A percentile compares a stretch with the other conserved stretches of the same genome.
phyloP scores from a whole-genome alignment of 306 rosid species.

The Prinsepia uniflora region DNA sequence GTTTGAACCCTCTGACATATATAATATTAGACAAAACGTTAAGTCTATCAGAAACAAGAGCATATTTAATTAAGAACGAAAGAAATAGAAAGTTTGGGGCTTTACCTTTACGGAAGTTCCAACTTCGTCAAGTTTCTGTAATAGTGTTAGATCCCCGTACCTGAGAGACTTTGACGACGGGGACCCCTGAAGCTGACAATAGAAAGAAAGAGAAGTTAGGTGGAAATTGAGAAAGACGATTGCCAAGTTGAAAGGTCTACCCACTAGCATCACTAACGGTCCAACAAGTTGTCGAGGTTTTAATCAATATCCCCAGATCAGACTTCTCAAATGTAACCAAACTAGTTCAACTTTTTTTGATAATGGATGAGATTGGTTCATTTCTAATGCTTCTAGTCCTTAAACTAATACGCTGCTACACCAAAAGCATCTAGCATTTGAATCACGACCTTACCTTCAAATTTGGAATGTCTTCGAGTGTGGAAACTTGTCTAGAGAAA shows the following conservation, averaged over 20 bases:
- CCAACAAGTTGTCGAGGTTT: background rate
- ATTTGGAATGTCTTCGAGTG: conserved; percentile 48
- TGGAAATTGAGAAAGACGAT: background rate
- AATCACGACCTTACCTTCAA: conserved; percentile 39
- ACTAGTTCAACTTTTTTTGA: background rate
- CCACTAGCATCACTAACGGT: background rate
- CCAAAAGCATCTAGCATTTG: conserved; percentile 8
- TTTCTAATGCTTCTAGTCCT: background rate
- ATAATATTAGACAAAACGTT: conserved; percentile 16
- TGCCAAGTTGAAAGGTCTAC: no score
- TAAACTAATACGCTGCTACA: background rate
- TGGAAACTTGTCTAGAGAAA: conserved; percentile 50
- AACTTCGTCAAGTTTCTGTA: conserved; percentile 91
- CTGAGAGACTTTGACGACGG: conserved; percentile 61
- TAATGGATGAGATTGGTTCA: background rate
- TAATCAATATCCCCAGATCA: background rate
- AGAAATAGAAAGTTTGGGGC: background rate
- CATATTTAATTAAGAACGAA: background rate
- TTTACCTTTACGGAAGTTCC: conserved; percentile 86
- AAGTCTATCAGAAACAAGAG: conserved; percentile 19
- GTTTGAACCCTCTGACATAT: conserved; percentile 67
- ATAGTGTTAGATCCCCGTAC: conserved; percentile 51
- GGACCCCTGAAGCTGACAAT: conserved; percentile 42
- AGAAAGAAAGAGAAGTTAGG: background rate
- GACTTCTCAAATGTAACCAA: background rate